Evolutionary conservation across 2,329 filamentous ascomycete species (phyloP), one percentile per base, ranked within the genome.

Genomic region (Tolypocladium ophioglossoides): DNA sequence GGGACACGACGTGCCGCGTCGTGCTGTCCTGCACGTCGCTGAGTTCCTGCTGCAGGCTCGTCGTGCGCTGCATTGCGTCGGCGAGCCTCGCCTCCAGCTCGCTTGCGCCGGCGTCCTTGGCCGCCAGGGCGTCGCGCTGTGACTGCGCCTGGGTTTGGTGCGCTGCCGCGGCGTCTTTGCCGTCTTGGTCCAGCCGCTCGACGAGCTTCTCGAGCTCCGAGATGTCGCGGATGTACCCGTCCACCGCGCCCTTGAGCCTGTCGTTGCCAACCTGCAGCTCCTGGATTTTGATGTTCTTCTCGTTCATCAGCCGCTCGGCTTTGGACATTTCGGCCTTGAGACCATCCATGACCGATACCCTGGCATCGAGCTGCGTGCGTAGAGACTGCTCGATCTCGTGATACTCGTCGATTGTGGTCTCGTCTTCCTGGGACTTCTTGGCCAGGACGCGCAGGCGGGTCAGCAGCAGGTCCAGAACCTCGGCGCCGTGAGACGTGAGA

Each of bases 381-480:
- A 85, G 70, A 0, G 76, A 78, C 0, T 72, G 66, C 66, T 84
- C 80, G 7, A 79, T 74, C 24, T 74, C 73, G 62, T 80, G 80
- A 65, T 83, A 82, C 66, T 84, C 78, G 62, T 84, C 81, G 37
- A 85, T 78, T 32, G 70, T 66, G n/a, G 72, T 72, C 50, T 83
- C 80, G 41, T 73, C 72, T 50, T 79, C 76, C 32, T 70, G 73
- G 10, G 67, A 69, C 52, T 70, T 72, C 46, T 70, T 71, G 1
- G 76, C 68, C 35, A 84, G 71, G 16, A 72, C 69, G 2, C 78
- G 75, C 2, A 85, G 72, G 0, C 75, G 70, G 0, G 63, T 62
- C 0, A 84, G 72, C 6, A 84, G 63, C 14, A 83, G 71, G 54
- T 81, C 78, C 0, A 85, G 72, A 0, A 85, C 73, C 52, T 79